Evolutionary conservation across 2,329 filamentous ascomycete genomes (phyloP).

Genomic region (Cladobotryum protrusum): DNA sequence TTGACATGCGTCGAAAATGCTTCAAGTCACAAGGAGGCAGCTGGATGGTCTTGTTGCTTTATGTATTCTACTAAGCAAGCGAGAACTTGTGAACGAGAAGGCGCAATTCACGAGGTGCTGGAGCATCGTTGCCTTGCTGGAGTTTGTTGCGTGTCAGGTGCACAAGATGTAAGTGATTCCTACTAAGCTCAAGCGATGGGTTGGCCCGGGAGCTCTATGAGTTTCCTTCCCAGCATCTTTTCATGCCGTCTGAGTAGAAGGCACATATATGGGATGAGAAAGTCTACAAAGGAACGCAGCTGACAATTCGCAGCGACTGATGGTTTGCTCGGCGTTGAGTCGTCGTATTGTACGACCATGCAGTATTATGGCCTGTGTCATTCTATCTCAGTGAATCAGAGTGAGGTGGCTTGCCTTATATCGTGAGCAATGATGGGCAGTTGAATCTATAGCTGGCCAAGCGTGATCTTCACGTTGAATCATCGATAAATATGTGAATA

Average conservation of each 20-base stretch:
- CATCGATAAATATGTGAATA: too few relatives aligned
- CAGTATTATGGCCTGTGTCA: too few relatives aligned
- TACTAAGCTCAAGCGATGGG: too few relatives aligned
- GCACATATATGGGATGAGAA: neutral
- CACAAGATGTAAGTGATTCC: neutral
- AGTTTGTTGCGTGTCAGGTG: neutral
- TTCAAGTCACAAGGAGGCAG: neutral
- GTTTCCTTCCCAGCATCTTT: neutral
- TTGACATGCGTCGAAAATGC: neutral
- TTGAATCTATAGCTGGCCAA: too few relatives aligned
- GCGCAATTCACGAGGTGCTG: conserved; percentile 2
- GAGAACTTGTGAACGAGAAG: neutral
- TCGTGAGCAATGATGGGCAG: too few relatives aligned
- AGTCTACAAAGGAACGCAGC: neutral
- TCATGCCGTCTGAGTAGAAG: neutral
- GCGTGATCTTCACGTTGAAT: too few relatives aligned
- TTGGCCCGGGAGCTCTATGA: neutral
- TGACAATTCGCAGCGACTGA: too few relatives aligned
- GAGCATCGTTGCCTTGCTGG: neutral
- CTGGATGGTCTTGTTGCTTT: neutral
- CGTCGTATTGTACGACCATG: too few relatives aligned
- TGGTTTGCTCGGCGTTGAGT: too few relatives aligned
- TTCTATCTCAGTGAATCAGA: too few relatives aligned
- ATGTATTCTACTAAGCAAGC: neutral
- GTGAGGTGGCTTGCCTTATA: too few relatives aligned